phyloP scores from a whole-genome alignment of 2,329 filamentous ascomycete genomes.

The Diaporthe helianthi region DNA sequence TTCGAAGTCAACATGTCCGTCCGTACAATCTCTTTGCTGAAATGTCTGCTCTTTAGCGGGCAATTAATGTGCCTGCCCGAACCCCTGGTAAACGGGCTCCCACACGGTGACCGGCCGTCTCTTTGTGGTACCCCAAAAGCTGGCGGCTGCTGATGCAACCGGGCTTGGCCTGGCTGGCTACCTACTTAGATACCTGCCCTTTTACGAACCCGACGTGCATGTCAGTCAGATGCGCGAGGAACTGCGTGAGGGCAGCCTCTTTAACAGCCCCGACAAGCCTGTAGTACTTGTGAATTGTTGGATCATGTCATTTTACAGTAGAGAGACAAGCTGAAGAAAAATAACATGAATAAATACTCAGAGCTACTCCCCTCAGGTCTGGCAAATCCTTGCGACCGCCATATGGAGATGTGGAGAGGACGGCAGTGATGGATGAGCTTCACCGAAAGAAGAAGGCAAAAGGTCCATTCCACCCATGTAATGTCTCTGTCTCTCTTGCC shows the following conservation, averaged over 20 bases:
- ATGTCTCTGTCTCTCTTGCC: not conserved
- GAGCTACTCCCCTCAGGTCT: no score
- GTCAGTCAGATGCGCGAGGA: not conserved
- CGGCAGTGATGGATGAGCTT: not conserved
- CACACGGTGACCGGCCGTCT: not conserved
- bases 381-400: no score
- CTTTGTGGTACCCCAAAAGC: not conserved
- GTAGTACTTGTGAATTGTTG: not conserved
- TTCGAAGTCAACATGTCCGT: constrained; percentile 68
- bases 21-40: not conserved
- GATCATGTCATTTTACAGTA: no score
- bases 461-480: no score
- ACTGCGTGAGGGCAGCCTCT: not conserved
- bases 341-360: no score
- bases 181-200: constrained; percentile 2
- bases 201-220: not conserved
- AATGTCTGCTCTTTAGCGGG: not conserved
- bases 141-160: not conserved
- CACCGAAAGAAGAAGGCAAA: no score
- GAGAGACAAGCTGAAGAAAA: no score
- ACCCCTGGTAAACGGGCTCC: not conserved
- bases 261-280: not conserved
- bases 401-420: not conserved
- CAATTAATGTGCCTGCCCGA: not conserved
- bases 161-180: no score